Base-by-base conservation (phyloP, 192 early-diverging fungal genomes). In the Haplosporangium gracile region DNA sequence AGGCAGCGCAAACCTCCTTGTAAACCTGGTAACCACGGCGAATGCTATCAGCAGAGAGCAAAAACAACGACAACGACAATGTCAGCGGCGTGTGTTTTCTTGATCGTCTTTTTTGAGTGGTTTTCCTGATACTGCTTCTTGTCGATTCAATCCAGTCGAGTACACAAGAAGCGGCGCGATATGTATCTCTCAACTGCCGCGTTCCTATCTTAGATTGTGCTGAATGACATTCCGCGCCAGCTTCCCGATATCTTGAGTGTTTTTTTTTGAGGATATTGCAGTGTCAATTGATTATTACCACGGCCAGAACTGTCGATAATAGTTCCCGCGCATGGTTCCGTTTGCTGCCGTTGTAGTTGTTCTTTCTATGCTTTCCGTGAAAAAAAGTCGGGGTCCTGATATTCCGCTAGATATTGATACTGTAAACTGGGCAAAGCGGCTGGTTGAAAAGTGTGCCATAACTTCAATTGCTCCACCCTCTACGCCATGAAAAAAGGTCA, bases 21-120 rank as follows among this genome's bases (percentile, higher is more conserved):
- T 98, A 99, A 18, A 99, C 98, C 89, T 97, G 97, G 93, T 97
- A 99, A 80, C 98, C 98, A 90, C 97, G 97, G 77, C 98, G 97
- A 68, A 99, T 96, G 85, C 97, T 97, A 89, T 72, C 65, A 38
- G 24, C 16, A 42, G 34, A 34, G 26, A 51, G 9, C 29, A 77
- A 68, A 16, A 39, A 43, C 20, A 39, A n/a, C 24, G 20, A 72
- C n/a, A 6, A 70, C 38, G 6, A 22, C 20, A 38, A 20, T 20
- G 69, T 70, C 69, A 70, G 69, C 49, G 29, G 29, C 60, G 8
- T 15, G 60, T 53, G 8, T 34, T 16, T 65, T 65, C 29, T 65
- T 65, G 60, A 32, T 9, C 57, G n/a, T 40, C 6, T 9, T 42
- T 70, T 36, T 39, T 16, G 5, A 22, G 10, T 32, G 29, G 26